Evolutionary conservation across 2,329 filamentous ascomycete species (phyloP), one percentile per base, ranked within the genome.

Genomic region (Cordyceps fumosorosea): DNA sequence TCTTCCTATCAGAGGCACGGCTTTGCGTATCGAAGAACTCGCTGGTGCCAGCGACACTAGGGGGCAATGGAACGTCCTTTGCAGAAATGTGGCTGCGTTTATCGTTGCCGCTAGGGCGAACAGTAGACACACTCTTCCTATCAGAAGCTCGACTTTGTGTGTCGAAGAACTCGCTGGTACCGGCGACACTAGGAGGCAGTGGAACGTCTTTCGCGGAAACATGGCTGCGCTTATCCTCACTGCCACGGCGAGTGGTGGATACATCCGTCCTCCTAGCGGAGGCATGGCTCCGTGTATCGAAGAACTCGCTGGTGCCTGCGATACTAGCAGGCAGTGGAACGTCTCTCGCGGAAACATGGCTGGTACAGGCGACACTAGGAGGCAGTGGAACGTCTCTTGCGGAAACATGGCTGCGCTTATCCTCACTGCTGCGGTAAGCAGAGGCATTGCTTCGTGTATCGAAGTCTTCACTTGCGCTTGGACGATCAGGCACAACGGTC

Each of bases 81-180:
- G 59, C 14, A 71, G 71, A 70, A 11, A 69, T 65, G 40, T 68
- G 67, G 37, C 67, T 74, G 18, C 56, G 51, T 24, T 16, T 20
- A 45, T 47, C 47, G n/a, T 58, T 32, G 11, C 24, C 42, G 42
- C 24, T 37, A 24, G 34, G 40, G 40, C 18, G 40, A 2, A n/a
- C 40, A n/a, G 40, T 44, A 18, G 40, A 44, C 6, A 44, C 34
- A 12, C 34, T 44, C 40, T 44, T 44, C 40, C 18, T 44, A n/a
- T 37, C 34, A 14, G 16, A 44, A 18, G 40, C 40, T 16, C 18
- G 14, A 14, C 40, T 44, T 44, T 44, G 16, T 44, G 18, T 44
- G 16, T 44, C 40, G 16, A 44, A 44, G 16, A n/a, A 44, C 40
- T 44, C 40, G 18, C 40, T 44, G 6, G 40, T n/a, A 44, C 40